phyloP scores from a whole-genome alignment of 768 basidiomycete species.

The Pleurotus eryngii region DNA sequence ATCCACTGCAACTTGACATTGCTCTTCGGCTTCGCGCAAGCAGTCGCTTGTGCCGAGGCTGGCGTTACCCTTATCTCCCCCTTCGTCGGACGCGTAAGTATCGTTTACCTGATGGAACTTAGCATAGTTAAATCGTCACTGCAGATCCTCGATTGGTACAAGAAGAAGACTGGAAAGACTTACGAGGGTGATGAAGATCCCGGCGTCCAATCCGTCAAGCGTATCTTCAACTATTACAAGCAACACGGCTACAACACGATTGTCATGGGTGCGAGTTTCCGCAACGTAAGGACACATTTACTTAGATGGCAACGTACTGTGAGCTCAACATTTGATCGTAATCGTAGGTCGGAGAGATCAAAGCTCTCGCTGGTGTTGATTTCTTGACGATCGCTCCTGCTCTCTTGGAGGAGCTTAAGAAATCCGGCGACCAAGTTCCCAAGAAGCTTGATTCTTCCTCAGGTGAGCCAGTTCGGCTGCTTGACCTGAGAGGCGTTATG shows the following conservation, averaged over 20 bases:
- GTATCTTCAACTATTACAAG: slow-evolving; percentile 99
- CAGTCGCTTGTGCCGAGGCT: slow-evolving; percentile 98
- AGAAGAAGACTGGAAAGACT: slow-evolving; percentile 80
- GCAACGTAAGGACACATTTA: slow-evolving; percentile 64
- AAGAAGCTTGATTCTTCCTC: slow-evolving; percentile 73
- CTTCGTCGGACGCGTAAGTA: slow-evolving; percentile 92
- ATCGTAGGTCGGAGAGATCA: slow-evolving; percentile 82
- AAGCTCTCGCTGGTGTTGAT: slow-evolving; percentile 92
- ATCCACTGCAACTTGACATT: slow-evolving; percentile 99
- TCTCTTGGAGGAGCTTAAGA: slow-evolving; percentile 91
- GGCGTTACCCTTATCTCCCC: slow-evolving; percentile 98
- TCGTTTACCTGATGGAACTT: slow-evolving; percentile 11
- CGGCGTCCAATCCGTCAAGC: slow-evolving; percentile 92
- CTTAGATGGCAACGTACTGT: neutral
- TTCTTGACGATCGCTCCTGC: slow-evolving; percentile 93
- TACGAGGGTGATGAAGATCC: slow-evolving; percentile 94
- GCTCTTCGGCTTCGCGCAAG: slow-evolving; percentile 97
- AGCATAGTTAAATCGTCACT: neutral
- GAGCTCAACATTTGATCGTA: slow-evolving; percentile 6
- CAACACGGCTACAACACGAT: slow-evolving; percentile 98
- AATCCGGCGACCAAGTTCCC: slow-evolving; percentile 71
- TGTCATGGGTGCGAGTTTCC: slow-evolving; percentile 99
- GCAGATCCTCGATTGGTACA: slow-evolving; percentile 99
- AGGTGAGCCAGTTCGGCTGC: slow-evolving; percentile 37
- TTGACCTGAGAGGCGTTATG: neutral